A percentile compares a stretch with the other conserved stretches of the same genome.
phyloP scores from a whole-genome alignment of 1,139 yeast genomes.

The Geotrichum siamense region DNA sequence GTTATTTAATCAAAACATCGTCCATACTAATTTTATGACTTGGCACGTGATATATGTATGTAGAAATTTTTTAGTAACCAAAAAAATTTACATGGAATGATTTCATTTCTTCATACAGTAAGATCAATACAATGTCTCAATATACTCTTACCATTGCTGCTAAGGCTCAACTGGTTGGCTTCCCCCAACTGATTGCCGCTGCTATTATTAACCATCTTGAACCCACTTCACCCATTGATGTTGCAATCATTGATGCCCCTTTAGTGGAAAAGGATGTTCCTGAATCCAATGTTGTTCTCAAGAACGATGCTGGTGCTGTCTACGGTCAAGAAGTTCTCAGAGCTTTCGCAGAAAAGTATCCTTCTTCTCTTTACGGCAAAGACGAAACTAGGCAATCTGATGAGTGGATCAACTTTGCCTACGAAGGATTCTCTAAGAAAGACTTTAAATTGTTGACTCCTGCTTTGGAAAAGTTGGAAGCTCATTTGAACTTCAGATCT shows the following conservation, averaged over 20 bases:
- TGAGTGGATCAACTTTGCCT: conserved; percentile 64
- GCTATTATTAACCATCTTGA: conserved; percentile 56
- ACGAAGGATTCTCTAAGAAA: conserved; percentile 63
- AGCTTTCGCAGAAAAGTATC: conserved; percentile 42
- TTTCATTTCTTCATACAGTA: too few relatives aligned
- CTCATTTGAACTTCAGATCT: conserved; percentile 79
- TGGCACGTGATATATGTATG: too few relatives aligned
- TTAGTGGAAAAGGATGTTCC: conserved; percentile 31
- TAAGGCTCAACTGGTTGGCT: conserved; percentile 77
- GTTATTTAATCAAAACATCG: too few relatives aligned
- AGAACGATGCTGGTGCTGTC: conserved; percentile 43
- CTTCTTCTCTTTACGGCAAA: conserved; percentile 23
- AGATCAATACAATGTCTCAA: conserved; percentile 17
- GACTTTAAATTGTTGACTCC: conserved; percentile 80
- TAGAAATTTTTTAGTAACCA: too few relatives aligned
- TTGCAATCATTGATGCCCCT: conserved; percentile 46
- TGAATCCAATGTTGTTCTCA: conserved; percentile 41
- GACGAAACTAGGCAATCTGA: conserved; percentile 27
- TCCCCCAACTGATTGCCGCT: conserved; percentile 73
- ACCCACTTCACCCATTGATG: conserved; percentile 45
- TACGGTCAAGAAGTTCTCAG: conserved; percentile 41
- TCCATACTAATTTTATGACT: too few relatives aligned
- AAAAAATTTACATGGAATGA: too few relatives aligned
- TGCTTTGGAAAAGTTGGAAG: conserved; percentile 72
- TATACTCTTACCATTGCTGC: conserved; percentile 53